Evolutionary conservation across 305 asterid species (phyloP), one percentile per base, ranked within the genome.

Genomic region (Rubia peregrina): DNA sequence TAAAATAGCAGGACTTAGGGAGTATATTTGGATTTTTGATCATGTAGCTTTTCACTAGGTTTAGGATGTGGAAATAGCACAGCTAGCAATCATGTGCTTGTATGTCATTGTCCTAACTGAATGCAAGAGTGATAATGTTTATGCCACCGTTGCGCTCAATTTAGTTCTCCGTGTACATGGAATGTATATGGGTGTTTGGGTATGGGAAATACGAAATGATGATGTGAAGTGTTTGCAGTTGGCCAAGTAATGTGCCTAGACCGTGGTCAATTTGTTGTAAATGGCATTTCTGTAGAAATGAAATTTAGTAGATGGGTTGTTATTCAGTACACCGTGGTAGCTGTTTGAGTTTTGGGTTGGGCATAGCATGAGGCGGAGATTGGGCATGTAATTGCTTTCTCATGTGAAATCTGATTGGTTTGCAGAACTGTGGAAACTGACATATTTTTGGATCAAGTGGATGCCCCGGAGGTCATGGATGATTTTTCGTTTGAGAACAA

Each of bases 401-500:
- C 65, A 46, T 33, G 16, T 56, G 12, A n/a, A 67, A 30, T 46
- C 41, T 75, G 17, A 9, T 71, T 68, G 71, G 40, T 80, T 71
- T 82, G 74, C 95, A 93, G 98, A 78, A 86, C 97, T 8, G 86
- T 88, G 59, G 97, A 93, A 79, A 95, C 88, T 81, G 95, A 90
- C 77, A 81, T 90, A 82, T 67, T 87, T 76, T 82, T 90, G 79
- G 96, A 90, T 78, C 91, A 80, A 51, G 87, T 85, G 73, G 97
- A 93, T 63, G 74, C 96, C 68, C 90, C 92, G 3, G 97, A 93
- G 81, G 78, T 93, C 74, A 61, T 90, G 82, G 98, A 93, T 77
- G 98, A 93, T 81, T 85, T 93, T 81, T 97, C 90, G 76, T 85
- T 93, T 74, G 94, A 87, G 65, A 93, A 87, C 79, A 95, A 89